These are phyloP conservation scores for Termitomyces sp. DNA, from an alignment of 768 basidiomycete species.

Conservation along the genomic window DNA sequence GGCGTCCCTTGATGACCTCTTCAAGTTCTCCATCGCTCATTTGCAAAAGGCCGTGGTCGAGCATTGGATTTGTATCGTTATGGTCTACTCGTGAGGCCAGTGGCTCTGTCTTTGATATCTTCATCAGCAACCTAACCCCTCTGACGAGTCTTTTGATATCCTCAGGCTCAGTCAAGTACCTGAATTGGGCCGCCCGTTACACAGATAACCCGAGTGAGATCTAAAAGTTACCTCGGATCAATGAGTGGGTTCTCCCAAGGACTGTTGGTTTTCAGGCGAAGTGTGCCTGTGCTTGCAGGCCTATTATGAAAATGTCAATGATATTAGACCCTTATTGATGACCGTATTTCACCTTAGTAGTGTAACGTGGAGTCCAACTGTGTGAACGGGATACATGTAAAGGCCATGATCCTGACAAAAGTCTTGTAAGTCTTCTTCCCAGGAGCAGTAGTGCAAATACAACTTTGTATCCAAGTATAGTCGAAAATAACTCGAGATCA, in stretches of 20 bases:
- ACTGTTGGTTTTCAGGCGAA: constrained; percentile 32
- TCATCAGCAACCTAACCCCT: constrained; percentile 31
- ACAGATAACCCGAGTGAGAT: background rate
- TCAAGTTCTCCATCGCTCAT: constrained; percentile 37
- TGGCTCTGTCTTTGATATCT: constrained; percentile 34
- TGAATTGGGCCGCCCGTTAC: constrained; percentile 8
- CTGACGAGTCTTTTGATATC: constrained; percentile 38
- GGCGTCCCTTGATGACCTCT: constrained; percentile 32
- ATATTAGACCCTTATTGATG: background rate
- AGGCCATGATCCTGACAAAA: constrained; percentile 28
- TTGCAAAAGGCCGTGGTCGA: constrained; percentile 33
- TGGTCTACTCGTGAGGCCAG: constrained; percentile 32
- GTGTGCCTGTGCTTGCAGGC: constrained; percentile 35
- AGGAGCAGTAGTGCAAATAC: background rate
- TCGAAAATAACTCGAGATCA: constrained; percentile 42
- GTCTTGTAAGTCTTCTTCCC: background rate
- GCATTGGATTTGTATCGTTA: constrained; percentile 21
- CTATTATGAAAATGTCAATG: constrained; percentile 16
- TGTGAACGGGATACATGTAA: constrained; percentile 28
- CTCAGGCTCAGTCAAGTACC: constrained; percentile 35
- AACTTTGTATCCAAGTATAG: constrained; percentile 37
- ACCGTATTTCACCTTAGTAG: constrained; percentile 30
- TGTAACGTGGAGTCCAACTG: constrained; percentile 35
- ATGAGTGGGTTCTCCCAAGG: constrained; percentile 39
- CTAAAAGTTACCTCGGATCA: constrained; percentile 33